Conservation (phyloP, 768 basidiomycete species). For the Sutorius australiensis region DNA sequence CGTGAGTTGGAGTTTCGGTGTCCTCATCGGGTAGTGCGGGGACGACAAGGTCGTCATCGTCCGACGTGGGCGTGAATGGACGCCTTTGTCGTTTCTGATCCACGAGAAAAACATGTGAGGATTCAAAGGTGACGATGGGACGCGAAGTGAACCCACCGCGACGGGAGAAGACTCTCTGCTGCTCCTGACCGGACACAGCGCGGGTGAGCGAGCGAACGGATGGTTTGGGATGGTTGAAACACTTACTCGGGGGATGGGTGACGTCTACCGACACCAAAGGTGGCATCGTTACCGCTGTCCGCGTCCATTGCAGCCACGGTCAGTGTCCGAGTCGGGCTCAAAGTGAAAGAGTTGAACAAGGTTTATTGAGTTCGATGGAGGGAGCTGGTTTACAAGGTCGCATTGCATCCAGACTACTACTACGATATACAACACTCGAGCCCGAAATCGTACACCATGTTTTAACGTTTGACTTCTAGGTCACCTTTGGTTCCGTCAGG, state of each 20-base stretch:
- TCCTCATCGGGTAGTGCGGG: conserved; percentile 38
- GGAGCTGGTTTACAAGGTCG: background rate
- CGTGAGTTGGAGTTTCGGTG: conserved; percentile 45
- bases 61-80: conserved; percentile 50
- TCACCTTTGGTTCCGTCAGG: conserved; percentile 8
- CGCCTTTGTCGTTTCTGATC: conserved; percentile 41
- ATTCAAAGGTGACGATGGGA: background rate
- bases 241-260: conserved; percentile 37
- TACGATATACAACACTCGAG: background rate
- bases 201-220: conserved; percentile 1
- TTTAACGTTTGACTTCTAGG: background rate
- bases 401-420: background rate
- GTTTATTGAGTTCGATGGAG: background rate
- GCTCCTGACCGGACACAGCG: conserved; percentile 38
- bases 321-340: background rate
- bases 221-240: background rate
- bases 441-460: background rate
- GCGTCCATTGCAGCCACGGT: conserved; percentile 4
- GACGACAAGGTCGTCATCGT: conserved; percentile 44
- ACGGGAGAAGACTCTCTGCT: conserved; percentile 55
- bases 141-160: conserved; percentile 34
- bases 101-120: background rate
- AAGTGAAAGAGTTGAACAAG: background rate
- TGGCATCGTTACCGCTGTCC: conserved; percentile 25
- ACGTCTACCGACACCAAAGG: conserved; percentile 30